phyloP scores from a whole-genome alignment of 116 monocot genomes.

The Thalassia testudinum region DNA sequence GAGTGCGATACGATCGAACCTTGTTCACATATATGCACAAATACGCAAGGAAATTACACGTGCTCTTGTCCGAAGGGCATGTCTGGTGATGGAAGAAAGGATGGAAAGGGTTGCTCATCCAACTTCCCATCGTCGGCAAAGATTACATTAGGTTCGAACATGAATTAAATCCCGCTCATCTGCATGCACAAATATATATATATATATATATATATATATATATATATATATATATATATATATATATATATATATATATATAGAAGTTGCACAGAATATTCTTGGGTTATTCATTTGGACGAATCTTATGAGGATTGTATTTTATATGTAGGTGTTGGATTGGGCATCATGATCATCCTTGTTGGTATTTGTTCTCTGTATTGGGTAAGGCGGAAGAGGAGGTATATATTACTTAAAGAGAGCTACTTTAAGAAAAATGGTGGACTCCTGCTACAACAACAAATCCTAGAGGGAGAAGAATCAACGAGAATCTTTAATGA shows the following conservation, averaged over 20 bases:
- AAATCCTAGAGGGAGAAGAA: slow-evolving; percentile 7
- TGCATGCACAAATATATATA: too few relatives aligned
- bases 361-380: slow-evolving; percentile 9
- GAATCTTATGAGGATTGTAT: background rate
- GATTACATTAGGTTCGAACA: too few relatives aligned
- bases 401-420: slow-evolving; percentile 16
- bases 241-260: too few relatives aligned
- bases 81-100: too few relatives aligned
- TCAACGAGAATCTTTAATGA: slow-evolving; percentile 17
- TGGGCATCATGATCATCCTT: slow-evolving; percentile 19
- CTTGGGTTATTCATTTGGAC: background rate
- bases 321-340: slow-evolving; percentile 20
- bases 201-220: too few relatives aligned
- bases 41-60: too few relatives aligned
- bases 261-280: background rate
- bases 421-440: slow-evolving; percentile 43
- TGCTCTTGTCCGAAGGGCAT: too few relatives aligned
- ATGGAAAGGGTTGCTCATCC: too few relatives aligned
- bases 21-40: too few relatives aligned
- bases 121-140: slow-evolving; percentile 7
- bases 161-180: slow-evolving; percentile 20
- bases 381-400: slow-evolving; percentile 26
- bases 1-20: too few relatives aligned
- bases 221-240: too few relatives aligned
- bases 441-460: slow-evolving; percentile 28